Base-by-base conservation (phyloP, 2,329 filamentous ascomycete genomes). In the Aspergillus oerlinghausenensis region DNA sequence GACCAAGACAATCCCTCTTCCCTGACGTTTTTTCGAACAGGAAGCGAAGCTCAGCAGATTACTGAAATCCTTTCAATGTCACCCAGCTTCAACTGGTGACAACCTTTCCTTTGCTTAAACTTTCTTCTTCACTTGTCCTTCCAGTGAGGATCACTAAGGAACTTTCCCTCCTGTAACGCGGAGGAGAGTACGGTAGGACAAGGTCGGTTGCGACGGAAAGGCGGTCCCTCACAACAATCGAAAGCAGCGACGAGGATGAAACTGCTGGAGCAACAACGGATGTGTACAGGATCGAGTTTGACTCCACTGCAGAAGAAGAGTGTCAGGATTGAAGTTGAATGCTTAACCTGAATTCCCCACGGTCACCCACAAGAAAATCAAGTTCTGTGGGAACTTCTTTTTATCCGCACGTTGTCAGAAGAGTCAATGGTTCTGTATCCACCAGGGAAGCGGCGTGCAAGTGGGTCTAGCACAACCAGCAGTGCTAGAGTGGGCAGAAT, bases 341-440 rank as follows among this genome's bases (percentile, higher is more conserved):
- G 69, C 67, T 71, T 70, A 69, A 67, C 67, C 63, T 63, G 63
- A 70, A 69, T 68, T 73, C 72, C 70, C 72, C 72, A 74, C 71
- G 72, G 70, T 69, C 68, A 71, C 68, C 70, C 71, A 73, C 70
- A 70, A 65, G 58, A 65, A 60, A 66, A 67, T 63, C 58, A 58
- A 70, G 65, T 67, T 65, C 67, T 70, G 69, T 73, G 71, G 70
- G 67, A 72, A 72, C 67, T 70, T 67, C 59, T 68, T 67, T 68
- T 72, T 73, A 73, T 73, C 72, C 71, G 72, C 72, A 73, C 70
- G 71, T 72, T 71, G 71, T 72, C 63, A 69, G 61, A 69, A 66
- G 61, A 66, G 65, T 67, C 63, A 65, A 70, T 70, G 68, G 67
- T 69, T 69, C 64, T 70, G 71, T 69, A 73, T 74, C 71, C 72